Conservation (phyloP, 1,284 basidiomycete genomes). For the Apiotrichum brassicae region DNA sequence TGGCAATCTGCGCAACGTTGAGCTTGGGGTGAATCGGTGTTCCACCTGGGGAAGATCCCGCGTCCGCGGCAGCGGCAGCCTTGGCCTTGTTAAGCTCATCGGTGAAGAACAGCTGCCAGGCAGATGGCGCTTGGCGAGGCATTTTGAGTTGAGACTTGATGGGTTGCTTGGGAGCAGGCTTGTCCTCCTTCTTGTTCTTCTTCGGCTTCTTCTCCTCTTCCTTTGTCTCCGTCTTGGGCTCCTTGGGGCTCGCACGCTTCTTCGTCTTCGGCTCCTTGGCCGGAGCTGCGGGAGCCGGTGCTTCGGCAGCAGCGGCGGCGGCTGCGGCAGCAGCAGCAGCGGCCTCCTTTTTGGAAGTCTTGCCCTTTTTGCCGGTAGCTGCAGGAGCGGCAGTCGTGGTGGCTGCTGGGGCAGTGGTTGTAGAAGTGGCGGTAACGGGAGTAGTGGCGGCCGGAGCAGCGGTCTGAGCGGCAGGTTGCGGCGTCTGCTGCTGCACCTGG, state of each 20-base stretch:
- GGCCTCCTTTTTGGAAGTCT: background rate
- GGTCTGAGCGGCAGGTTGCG: background rate
- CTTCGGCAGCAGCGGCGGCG: slow-evolving; percentile 7
- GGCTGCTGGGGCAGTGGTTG: background rate
- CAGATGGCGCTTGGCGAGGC: slow-evolving; percentile 86
- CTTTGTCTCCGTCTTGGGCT: slow-evolving; percentile 14
- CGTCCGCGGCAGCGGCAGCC: slow-evolving; percentile 49
- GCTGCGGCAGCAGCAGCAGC: slow-evolving; percentile 1
- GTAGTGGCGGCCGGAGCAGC: slow-evolving; percentile 2
- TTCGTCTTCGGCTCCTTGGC: slow-evolving; percentile 21
- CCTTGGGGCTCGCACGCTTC: slow-evolving; percentile 28
- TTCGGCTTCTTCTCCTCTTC: slow-evolving; percentile 41
- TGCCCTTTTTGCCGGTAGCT: background rate
- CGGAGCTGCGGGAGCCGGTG: background rate
- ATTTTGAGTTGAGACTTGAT: slow-evolving; percentile 60
- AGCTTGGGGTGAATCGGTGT: slow-evolving; percentile 58
- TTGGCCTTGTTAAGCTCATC: slow-evolving; percentile 91
- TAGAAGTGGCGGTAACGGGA: slow-evolving; percentile 1
- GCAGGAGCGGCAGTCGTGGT: slow-evolving; percentile 4
- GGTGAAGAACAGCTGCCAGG: slow-evolving; percentile 95
- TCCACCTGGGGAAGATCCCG: slow-evolving; percentile 58
- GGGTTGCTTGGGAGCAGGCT: slow-evolving; percentile 38
- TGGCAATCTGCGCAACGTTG: slow-evolving; percentile 91
- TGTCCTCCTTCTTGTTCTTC: slow-evolving; percentile 31
- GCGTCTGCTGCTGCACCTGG: slow-evolving; percentile 5